These are phyloP conservation scores for Suillus ampliporus DNA, from an alignment of 768 basidiomycete species.

Conservation along the genomic window DNA sequence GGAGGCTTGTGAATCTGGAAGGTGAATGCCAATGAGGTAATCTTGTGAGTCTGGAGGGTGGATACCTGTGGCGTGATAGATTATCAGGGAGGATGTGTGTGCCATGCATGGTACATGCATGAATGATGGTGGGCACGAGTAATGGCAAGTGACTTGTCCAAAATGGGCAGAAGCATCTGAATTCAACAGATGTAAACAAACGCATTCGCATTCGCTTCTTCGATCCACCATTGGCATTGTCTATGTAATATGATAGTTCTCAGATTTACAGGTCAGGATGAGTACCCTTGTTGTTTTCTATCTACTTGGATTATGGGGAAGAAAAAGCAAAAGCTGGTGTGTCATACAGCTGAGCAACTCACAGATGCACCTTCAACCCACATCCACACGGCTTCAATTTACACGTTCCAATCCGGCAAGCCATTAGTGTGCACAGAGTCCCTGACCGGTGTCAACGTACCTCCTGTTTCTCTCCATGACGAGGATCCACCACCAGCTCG, in stretches of 20 bases:
- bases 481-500: not conserved
- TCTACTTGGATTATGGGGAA: not conserved
- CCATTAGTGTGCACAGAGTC: not conserved
- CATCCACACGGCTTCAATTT: not conserved
- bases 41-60: too few relatives aligned
- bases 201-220: not conserved
- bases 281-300: not conserved
- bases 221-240: not conserved
- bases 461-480: not conserved
- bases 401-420: not conserved
- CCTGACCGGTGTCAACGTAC: not conserved
- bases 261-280: not conserved
- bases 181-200: constrained; percentile 3
- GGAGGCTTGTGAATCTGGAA: not conserved
- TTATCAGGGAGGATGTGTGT: not conserved
- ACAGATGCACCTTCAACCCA: not conserved
- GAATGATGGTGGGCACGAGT: too few relatives aligned
- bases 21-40: too few relatives aligned
- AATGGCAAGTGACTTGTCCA: not conserved
- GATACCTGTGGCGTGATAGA: too few relatives aligned
- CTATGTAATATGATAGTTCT: not conserved
- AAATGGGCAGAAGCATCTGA: not conserved
- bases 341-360: not conserved
- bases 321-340: not conserved
- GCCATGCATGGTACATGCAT: not conserved